Conservation (phyloP, 176 grass and related monocot genomes). For the Miscanthus lutarioriparius region DNA sequence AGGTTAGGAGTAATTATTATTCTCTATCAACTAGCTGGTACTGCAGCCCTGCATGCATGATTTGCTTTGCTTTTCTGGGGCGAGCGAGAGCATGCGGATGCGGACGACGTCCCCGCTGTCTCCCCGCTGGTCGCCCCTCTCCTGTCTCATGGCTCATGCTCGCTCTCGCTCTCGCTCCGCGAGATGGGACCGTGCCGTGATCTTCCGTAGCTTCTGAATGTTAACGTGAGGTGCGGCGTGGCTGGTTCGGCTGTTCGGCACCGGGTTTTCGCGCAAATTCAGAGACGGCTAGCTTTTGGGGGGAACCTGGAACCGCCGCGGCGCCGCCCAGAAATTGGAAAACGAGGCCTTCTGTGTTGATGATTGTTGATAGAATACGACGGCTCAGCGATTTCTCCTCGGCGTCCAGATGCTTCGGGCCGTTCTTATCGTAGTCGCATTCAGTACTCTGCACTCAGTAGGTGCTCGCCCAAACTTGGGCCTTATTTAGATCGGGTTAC, state of each 20-base stretch:
- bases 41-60: background rate
- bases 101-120: background rate
- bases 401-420: background rate
- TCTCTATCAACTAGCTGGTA: no score
- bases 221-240: background rate
- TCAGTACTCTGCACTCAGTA: no score
- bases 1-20: background rate
- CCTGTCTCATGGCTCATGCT: background rate
- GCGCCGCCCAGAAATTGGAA: background rate
- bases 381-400: background rate
- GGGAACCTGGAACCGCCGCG: background rate
- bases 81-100: background rate
- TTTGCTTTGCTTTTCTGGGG: background rate
- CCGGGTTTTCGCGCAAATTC: background rate
- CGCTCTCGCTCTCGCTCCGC: background rate
- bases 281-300: no score
- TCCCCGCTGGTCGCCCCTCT: background rate
- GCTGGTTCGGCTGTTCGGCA: background rate
- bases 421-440: background rate
- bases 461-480: no score
- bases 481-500: no score
- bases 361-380: constrained; percentile 1
- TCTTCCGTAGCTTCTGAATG: background rate
- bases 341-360: background rate
- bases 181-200: background rate